Evolutionary conservation across 768 basidiomycete species (phyloP).

Genomic region (Phaeotremella fagi): DNA sequence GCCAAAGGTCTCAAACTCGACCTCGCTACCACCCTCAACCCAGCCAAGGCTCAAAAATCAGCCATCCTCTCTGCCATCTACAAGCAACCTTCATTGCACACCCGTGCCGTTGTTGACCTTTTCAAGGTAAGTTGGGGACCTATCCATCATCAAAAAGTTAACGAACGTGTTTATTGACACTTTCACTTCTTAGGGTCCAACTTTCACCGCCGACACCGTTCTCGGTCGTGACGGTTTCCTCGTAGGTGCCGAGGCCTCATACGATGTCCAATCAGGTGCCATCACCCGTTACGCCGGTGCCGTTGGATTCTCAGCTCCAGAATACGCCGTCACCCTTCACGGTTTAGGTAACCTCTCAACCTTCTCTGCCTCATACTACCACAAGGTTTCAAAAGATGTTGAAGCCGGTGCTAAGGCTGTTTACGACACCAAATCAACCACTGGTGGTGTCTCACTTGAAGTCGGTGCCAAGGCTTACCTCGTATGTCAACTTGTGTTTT

Average conservation of each 20-base stretch:
- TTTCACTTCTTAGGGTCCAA: slow-evolving; percentile 68
- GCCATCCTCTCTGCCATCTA: slow-evolving; percentile 78
- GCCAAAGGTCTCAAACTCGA: slow-evolving; percentile 98
- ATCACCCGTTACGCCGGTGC: slow-evolving; percentile 89
- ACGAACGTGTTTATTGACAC: neutral
- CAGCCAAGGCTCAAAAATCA: slow-evolving; percentile 78
- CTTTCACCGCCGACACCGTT: slow-evolving; percentile 93
- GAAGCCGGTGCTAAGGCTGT: slow-evolving; percentile 59
- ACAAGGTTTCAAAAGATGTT: slow-evolving; percentile 53
- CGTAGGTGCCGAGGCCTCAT: slow-evolving; percentile 88
- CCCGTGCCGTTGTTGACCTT: slow-evolving; percentile 80
- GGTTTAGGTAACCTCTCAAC: slow-evolving; percentile 89
- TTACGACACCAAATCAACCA: slow-evolving; percentile 88
- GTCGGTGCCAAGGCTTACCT: slow-evolving; percentile 92
- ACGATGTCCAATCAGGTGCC: slow-evolving; percentile 91
- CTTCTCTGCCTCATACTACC: slow-evolving; percentile 96
- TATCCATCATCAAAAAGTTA: neutral
- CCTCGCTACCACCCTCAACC: slow-evolving; percentile 71
- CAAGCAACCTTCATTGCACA: slow-evolving; percentile 95
- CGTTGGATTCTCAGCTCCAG: slow-evolving; percentile 89
- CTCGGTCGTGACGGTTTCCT: slow-evolving; percentile 96
- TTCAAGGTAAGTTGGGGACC: slow-evolving; percentile 66
- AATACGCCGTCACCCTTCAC: slow-evolving; percentile 82
- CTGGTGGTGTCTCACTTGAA: slow-evolving; percentile 80
- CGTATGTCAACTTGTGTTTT: slow-evolving; percentile 32